Conservation (phyloP, 2,329 filamentous ascomycete species). For the Aurifilum marmelostoma region DNA sequence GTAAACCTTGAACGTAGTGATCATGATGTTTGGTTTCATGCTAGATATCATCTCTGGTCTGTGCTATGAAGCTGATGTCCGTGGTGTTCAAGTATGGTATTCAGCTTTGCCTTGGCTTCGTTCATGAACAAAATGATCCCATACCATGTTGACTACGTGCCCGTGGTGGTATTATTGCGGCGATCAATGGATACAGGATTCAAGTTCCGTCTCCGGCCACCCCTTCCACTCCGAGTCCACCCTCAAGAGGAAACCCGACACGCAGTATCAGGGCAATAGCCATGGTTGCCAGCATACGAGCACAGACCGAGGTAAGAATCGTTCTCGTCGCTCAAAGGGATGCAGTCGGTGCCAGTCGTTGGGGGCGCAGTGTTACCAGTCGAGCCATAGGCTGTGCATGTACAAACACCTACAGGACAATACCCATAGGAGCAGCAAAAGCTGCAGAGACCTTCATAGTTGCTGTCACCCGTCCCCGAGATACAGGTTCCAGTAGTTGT, state of each 20-base stretch:
- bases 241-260: conserved; percentile 15
- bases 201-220: too few relatives aligned
- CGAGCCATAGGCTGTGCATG: background rate
- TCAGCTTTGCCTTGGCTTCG: too few relatives aligned
- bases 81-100: too few relatives aligned
- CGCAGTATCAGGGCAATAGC: conserved; percentile 25
- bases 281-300: conserved; percentile 27
- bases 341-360: conserved; percentile 17
- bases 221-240: background rate
- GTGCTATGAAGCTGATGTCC: too few relatives aligned
- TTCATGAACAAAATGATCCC: too few relatives aligned
- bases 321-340: conserved; percentile 16
- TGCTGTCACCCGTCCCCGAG: conserved; percentile 25
- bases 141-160: too few relatives aligned
- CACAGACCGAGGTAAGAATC: conserved; percentile 25
- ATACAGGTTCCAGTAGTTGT: conserved; percentile 20
- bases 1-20: too few relatives aligned
- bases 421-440: conserved; percentile 7
- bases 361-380: conserved; percentile 9
- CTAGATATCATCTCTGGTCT: too few relatives aligned
- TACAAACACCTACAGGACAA: conserved; percentile 8
- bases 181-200: too few relatives aligned
- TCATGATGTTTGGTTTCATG: too few relatives aligned
- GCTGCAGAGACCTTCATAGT: conserved; percentile 30
- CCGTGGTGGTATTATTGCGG: too few relatives aligned